These are phyloP conservation scores for Giardia duodenalis DNA, from an alignment of 208 protist genomes.

Conservation along the genomic window DNA sequence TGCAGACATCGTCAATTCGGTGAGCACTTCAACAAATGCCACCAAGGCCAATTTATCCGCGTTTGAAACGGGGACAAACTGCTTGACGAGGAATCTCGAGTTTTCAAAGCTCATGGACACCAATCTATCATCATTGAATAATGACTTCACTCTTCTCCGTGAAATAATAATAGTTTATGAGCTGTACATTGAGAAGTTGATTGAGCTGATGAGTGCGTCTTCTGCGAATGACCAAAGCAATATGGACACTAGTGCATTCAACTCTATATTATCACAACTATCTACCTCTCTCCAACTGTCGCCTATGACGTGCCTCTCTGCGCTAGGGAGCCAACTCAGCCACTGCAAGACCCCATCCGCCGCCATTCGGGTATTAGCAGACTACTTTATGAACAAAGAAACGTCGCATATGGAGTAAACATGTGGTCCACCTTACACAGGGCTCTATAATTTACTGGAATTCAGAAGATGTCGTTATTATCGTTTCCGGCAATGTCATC, in stretches of 20 bases:
- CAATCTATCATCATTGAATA: background rate
- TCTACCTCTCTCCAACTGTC: background rate
- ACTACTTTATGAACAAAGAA: background rate
- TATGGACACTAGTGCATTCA: background rate
- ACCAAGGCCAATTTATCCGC: background rate
- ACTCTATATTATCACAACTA: background rate
- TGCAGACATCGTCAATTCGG: background rate
- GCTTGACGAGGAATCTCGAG: background rate
- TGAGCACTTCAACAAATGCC: background rate
- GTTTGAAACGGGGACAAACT: background rate
- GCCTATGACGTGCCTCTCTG: background rate
- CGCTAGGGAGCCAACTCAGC: background rate
- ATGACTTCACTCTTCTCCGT: background rate
- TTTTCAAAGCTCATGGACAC: background rate
- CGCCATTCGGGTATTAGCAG: background rate
- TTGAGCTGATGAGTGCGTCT: background rate
- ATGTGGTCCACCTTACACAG: too few species aligned
- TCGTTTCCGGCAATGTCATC: background rate
- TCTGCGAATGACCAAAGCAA: background rate
- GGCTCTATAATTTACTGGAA: too few species aligned
- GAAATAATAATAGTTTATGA: background rate
- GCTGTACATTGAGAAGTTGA: background rate
- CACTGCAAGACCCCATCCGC: background rate
- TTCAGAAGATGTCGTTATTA: too few species aligned
- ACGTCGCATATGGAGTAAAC: too few species aligned